A percentile compares a stretch with the other conserved stretches of the same genome.
phyloP scores from a whole-genome alignment of 306 rosid species.

The cucumber (Cucumis sativus) region DNA sequence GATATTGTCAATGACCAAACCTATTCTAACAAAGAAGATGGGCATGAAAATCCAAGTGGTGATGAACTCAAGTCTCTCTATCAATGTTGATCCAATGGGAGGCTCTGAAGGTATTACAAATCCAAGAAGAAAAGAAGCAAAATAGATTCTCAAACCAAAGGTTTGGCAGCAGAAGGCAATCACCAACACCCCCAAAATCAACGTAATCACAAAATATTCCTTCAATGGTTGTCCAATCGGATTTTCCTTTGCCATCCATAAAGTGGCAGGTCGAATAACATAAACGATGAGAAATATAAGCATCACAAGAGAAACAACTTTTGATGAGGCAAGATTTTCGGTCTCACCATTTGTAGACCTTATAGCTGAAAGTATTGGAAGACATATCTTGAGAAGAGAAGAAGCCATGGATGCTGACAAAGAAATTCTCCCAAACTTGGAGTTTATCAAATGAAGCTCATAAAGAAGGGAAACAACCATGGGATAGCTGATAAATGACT shows the following conservation, averaged over 20 bases:
- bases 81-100: slow-evolving; percentile 14
- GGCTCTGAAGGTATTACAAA: slow-evolving; percentile 19
- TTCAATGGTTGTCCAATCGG: slow-evolving; percentile 14
- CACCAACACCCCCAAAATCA: slow-evolving; percentile 12
- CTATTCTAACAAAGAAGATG: slow-evolving; percentile 13
- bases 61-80: slow-evolving; percentile 17
- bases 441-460: slow-evolving; percentile 24
- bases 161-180: slow-evolving; percentile 15
- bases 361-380: neutral
- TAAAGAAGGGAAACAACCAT: slow-evolving; percentile 13
- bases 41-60: slow-evolving; percentile 27
- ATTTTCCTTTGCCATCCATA: slow-evolving; percentile 13
- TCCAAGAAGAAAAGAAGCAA: slow-evolving; percentile 24
- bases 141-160: slow-evolving; percentile 13
- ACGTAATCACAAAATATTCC: neutral
- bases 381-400: neutral
- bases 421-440: slow-evolving; percentile 20
- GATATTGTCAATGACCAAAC: slow-evolving; percentile 9
- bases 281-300: slow-evolving; percentile 1
- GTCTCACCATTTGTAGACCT: neutral
- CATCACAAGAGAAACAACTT: neutral
- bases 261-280: neutral
- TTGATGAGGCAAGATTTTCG: neutral
- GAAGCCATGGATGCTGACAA: slow-evolving; percentile 15
- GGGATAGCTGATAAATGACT: slow-evolving; percentile 10